A percentile compares a stretch with the other conserved stretches of the same genome.
phyloP scores from a whole-genome alignment of 352 stramenopile species.

The Globisporangium splendens region DNA sequence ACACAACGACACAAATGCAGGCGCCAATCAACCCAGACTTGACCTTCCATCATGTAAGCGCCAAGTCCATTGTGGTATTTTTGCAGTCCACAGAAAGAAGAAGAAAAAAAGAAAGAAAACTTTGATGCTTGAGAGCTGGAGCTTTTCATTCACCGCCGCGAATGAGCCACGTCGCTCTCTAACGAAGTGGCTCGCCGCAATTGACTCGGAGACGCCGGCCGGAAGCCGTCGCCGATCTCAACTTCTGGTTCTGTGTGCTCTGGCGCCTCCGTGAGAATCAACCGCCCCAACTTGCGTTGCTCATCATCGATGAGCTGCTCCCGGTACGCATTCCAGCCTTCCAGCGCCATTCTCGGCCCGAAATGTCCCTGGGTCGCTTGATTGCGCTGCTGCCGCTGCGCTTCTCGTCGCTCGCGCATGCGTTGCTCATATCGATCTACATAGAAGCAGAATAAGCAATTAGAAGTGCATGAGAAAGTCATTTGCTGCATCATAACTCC shows the following conservation, averaged over 20 bases:
- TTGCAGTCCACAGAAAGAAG: no score
- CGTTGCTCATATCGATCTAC: slow-evolving; percentile 1
- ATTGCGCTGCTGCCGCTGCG: slow-evolving; percentile 11
- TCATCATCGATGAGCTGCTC: slow-evolving; percentile 49
- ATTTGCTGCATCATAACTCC: no score
- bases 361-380: slow-evolving; percentile 5
- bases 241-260: background rate
- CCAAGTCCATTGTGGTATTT: no score
- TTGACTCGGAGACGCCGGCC: background rate
- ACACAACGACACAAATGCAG: no score
- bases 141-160: background rate
- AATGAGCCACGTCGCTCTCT: background rate
- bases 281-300: slow-evolving; percentile 13
- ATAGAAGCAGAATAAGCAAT: no score
- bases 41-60: no score
- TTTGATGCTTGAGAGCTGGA: no score
- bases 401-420: slow-evolving; percentile 1
- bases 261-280: background rate
- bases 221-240: background rate
- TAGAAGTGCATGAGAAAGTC: no score
- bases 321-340: slow-evolving; percentile 44
- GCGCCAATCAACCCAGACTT: no score
- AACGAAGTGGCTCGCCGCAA: background rate
- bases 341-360: slow-evolving; percentile 33
- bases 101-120: no score